These are phyloP conservation scores for Eucommia ulmoides DNA, from an alignment of 257 asterid genomes.

Conservation along the genomic window DNA sequence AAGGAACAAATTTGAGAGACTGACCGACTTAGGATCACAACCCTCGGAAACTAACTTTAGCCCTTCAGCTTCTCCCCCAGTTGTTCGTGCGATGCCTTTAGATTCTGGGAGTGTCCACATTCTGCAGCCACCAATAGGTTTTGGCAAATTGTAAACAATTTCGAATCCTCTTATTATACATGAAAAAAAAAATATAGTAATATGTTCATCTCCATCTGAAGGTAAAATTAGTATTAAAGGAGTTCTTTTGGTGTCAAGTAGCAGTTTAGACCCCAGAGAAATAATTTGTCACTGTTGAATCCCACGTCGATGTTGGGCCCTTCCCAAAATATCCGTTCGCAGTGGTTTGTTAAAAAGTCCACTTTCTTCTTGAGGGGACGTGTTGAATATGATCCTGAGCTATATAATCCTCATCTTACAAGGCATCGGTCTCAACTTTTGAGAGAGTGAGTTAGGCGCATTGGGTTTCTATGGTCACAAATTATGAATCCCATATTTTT, in stretches of 20 bases:
- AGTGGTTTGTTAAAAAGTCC: no score
- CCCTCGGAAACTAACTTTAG: slow-evolving; percentile 68
- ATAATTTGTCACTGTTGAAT: no score
- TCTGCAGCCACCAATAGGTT: slow-evolving; percentile 24
- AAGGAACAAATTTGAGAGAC: slow-evolving; percentile 15
- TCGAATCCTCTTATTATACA: background rate
- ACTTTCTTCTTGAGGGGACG: no score
- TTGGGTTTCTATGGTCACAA: no score
- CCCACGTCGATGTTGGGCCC: no score
- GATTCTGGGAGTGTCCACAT: slow-evolving; percentile 51
- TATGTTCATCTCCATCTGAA: background rate
- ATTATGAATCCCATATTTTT: no score
- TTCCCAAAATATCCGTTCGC: no score
- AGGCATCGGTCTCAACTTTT: no score
- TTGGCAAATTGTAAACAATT: background rate
- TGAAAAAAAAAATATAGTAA: background rate
- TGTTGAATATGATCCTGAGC: no score
- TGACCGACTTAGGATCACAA: slow-evolving; percentile 59
- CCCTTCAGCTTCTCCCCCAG: slow-evolving; percentile 51
- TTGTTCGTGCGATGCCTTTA: slow-evolving; percentile 50
- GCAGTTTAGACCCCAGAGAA: background rate
- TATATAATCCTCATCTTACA: no score
- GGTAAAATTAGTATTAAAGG: background rate
- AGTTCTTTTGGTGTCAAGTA: background rate
- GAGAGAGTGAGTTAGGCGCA: no score